Percentiles rank a stretch among this genome's conserved stretches.
Conservation (phyloP, 345 rosid species). For the Eucalyptus dawsonii region DNA sequence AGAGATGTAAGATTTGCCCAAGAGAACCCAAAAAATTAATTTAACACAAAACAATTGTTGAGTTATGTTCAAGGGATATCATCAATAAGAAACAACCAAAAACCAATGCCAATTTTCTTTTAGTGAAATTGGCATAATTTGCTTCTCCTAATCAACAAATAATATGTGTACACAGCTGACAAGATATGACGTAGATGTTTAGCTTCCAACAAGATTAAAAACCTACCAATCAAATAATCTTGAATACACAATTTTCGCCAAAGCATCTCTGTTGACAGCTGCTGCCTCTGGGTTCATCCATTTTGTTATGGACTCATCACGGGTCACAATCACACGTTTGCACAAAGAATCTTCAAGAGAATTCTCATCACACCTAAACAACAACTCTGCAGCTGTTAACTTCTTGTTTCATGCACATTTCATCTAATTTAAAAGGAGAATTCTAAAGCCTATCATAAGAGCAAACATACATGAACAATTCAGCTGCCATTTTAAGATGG, state of each 20-base stretch:
- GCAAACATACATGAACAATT: constrained; percentile 63
- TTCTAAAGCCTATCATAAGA: not conserved
- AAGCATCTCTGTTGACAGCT: constrained; percentile 78
- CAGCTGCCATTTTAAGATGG: constrained; percentile 77
- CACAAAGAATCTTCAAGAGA: constrained; percentile 83
- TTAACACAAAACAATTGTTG: not conserved
- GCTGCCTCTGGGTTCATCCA: constrained; percentile 85
- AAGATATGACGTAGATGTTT: not conserved
- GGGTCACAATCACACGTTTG: constrained; percentile 94
- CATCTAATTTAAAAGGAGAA: not conserved
- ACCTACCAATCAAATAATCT: constrained; percentile 92
- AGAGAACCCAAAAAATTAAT: not conserved
- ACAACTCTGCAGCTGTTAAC: not conserved
- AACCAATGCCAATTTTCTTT: not conserved
- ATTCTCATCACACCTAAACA: constrained; percentile 74
- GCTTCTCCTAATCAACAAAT: not conserved
- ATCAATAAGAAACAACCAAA: not conserved
- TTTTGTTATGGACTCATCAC: constrained; percentile 93
- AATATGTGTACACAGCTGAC: not conserved
- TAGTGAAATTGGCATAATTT: not conserved
- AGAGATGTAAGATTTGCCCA: not conserved
- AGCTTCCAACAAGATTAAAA: not conserved
- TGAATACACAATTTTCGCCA: constrained; percentile 88
- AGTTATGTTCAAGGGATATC: not conserved
- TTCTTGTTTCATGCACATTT: not conserved